These are phyloP conservation scores for Fusarium sp. DNA, from an alignment of 2,329 filamentous ascomycete genomes.

Conservation along the genomic window DNA sequence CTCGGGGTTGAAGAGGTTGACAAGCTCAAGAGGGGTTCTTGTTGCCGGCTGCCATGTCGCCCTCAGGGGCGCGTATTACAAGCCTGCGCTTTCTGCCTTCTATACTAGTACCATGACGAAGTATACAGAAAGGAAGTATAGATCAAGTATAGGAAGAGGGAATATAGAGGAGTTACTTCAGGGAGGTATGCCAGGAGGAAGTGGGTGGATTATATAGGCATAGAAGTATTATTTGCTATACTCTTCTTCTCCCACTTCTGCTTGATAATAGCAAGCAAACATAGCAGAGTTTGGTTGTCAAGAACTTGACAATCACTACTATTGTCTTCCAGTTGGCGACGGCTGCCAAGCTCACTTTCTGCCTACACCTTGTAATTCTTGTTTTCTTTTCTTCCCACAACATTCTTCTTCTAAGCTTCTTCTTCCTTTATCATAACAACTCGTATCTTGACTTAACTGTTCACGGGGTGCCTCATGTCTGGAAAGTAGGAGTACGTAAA, in stretches of 20 bases:
- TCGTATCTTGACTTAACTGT: background rate
- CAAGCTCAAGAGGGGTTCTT: background rate
- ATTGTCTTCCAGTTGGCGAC: background rate
- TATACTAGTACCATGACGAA: background rate
- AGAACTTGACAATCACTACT: background rate
- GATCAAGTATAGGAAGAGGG: too few species aligned
- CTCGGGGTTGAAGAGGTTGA: background rate
- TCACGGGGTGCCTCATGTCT: background rate
- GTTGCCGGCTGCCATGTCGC: background rate
- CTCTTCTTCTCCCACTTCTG: too few species aligned
- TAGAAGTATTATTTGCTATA: too few species aligned
- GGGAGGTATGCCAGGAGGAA: too few species aligned
- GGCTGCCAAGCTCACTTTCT: background rate
- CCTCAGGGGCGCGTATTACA: background rate
- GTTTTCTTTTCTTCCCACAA: background rate
- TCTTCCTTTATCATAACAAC: background rate
- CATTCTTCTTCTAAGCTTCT: background rate
- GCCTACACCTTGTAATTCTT: background rate
- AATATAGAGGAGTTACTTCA: too few species aligned
- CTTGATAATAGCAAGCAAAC: too few species aligned
- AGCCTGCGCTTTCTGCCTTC: background rate
- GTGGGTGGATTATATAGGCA: too few species aligned
- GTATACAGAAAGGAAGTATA: too few species aligned
- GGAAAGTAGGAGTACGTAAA: background rate
- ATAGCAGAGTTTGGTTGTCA: background rate